These are phyloP conservation scores for Trichoderma citrinoviride DNA, from an alignment of 2,329 filamentous ascomycete species.

Conservation along the genomic window DNA sequence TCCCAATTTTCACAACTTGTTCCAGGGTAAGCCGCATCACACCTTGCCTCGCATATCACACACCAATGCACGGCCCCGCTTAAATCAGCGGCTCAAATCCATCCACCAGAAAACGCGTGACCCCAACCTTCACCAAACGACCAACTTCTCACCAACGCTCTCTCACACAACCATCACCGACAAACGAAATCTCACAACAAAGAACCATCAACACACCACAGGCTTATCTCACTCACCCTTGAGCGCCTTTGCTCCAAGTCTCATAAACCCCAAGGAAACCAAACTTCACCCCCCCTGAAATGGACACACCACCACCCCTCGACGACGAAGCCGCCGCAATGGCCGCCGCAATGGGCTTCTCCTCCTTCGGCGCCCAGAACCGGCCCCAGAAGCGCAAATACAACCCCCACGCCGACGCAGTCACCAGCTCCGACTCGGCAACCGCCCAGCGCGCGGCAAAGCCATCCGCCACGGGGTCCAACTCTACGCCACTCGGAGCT, in stretches of 20 bases:
- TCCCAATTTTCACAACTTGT: too few relatives aligned
- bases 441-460: conserved; percentile 29
- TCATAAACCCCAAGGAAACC: not conserved
- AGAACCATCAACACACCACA: not conserved
- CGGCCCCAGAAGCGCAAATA: conserved; percentile 62
- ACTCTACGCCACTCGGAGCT: conserved; percentile 37
- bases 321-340: conserved; percentile 41
- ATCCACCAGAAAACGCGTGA: conserved; percentile 6
- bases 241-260: too few relatives aligned
- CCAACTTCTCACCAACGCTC: not conserved
- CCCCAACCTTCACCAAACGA: not conserved
- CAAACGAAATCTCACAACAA: not conserved
- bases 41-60: too few relatives aligned
- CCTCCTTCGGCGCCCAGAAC: conserved; percentile 60
- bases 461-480: conserved; percentile 37
- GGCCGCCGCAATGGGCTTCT: conserved; percentile 70
- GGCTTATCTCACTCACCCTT: not conserved
- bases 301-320: conserved; percentile 25
- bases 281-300: not conserved
- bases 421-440: conserved; percentile 30
- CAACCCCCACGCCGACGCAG: conserved; percentile 53
- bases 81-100: conserved; percentile 6
- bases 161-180: not conserved
- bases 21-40: too few relatives aligned
- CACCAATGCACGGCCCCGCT: not conserved